phyloP scores from a whole-genome alignment of 345 rosid species.

The Eucalyptus albens region DNA sequence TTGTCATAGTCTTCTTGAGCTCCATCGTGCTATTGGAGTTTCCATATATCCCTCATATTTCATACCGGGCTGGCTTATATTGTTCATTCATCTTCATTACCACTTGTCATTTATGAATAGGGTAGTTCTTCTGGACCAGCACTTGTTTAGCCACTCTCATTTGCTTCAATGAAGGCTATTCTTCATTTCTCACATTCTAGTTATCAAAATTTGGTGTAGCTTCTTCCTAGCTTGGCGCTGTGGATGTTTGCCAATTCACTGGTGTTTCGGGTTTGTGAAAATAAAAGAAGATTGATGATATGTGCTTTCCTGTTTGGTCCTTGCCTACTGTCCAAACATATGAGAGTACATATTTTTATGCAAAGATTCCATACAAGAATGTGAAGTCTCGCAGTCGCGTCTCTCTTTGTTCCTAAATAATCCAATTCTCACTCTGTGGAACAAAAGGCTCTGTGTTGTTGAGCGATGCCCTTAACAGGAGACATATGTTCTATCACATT shows the following conservation, averaged over 20 bases:
- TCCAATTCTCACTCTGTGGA: background rate
- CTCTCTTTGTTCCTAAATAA: background rate
- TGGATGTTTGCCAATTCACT: background rate
- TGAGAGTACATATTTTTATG: background rate
- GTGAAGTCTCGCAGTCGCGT: background rate
- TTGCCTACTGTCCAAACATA: background rate
- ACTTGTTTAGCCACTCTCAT: background rate
- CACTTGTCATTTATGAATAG: background rate
- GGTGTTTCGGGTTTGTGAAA: background rate
- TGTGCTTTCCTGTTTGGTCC: background rate
- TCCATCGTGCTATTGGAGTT: background rate
- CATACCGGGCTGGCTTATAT: background rate
- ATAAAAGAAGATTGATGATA: background rate
- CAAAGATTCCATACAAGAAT: background rate
- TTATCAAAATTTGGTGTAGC: background rate
- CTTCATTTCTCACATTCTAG: background rate
- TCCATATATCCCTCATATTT: background rate
- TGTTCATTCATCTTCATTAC: background rate
- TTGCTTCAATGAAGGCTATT: background rate
- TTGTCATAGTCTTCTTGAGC: background rate
- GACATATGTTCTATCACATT: background rate
- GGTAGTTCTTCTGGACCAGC: background rate
- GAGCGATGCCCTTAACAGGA: background rate
- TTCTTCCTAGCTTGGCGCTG: background rate
- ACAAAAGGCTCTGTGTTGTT: background rate